phyloP scores from a whole-genome alignment of 1,284 basidiomycete genomes.

The Porogramme epimiltina region DNA sequence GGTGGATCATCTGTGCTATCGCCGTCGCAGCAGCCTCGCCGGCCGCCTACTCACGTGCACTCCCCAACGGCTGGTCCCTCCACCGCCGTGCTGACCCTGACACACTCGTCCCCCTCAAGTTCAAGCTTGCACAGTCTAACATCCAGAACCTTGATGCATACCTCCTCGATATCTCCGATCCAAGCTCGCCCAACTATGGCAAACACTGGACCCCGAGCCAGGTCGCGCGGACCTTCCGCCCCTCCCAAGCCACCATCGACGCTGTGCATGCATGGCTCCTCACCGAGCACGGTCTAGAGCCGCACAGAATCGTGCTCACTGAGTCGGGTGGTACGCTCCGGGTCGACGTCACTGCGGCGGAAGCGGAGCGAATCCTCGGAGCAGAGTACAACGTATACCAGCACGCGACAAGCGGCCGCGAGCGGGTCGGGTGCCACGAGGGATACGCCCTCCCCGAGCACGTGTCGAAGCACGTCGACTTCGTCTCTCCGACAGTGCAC shows the following conservation, averaged over 20 bases:
- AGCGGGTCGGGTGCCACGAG: conserved; percentile 30
- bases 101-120: background rate
- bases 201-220: conserved; percentile 41
- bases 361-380: conserved; percentile 44
- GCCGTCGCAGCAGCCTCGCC: background rate
- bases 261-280: conserved; percentile 33
- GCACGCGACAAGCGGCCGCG: conserved; percentile 35
- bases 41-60: background rate
- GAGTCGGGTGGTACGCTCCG: conserved; percentile 41
- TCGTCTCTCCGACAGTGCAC: conserved; percentile 25
- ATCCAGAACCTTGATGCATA: conserved; percentile 40
- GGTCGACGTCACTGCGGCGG: conserved; percentile 42
- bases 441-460: conserved; percentile 26
- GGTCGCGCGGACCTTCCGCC: conserved; percentile 43
- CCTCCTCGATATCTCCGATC: conserved; percentile 46
- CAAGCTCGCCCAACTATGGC: conserved; percentile 41
- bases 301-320: conserved; percentile 33
- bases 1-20: background rate
- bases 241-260: conserved; percentile 40
- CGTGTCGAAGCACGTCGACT: conserved; percentile 26
- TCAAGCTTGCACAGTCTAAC: conserved; percentile 47
- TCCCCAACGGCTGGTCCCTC: conserved; percentile 5
- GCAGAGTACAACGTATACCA: conserved; percentile 47
- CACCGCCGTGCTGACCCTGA: conserved; percentile 6
- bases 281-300: conserved; percentile 30